Evolutionary conservation across 768 basidiomycete genomes (phyloP), one percentile per base, ranked within the genome.

Genomic region (Polyporus arcularius): DNA sequence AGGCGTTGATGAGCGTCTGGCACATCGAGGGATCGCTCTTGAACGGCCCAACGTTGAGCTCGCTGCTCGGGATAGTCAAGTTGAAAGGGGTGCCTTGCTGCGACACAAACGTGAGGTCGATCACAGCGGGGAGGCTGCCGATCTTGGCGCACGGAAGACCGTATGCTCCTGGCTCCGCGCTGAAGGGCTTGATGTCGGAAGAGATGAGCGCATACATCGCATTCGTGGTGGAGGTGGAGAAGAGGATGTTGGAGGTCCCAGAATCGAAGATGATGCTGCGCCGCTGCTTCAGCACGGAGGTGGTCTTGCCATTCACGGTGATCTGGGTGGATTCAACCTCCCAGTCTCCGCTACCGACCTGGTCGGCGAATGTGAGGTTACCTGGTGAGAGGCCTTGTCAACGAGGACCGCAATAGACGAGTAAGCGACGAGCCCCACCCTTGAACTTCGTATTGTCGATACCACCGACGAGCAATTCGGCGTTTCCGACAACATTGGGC

Each of bases 1-100:
- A 79, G n/a, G 83, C 80, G 64, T 84, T 85, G 73, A 85, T 83
- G 32, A 85, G 75, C 6, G 83, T 85, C 69, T 85, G 83, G 69
- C 83, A 85, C 31, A 76, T 69, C 15, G 75, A 67, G 5, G 82
- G 72, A 64, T 84, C 73, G 63, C 74, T 79, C n/a, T 74, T 68
- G 70, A 85, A 85, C 14, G 84, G 82, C 11, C 83, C 84, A 38
- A 85, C 83, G 64, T 74, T 83, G 53, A 87, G 78, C 67, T 85
- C 84, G 60, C 72, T 78, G 72, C 80, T 81, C 16, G 83, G 84
- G 60, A 85, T 82, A 3, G 82, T 85, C 28, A 85, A 72, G 64
- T 84, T 82, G 75, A 85, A 85, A 14, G 77, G 76, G 31, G 58
- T 61, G 40, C 83, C 83, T 26, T 66, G 58, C 59, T 80, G 77